Percentiles rank a stretch among this genome's conserved stretches.
These are phyloP conservation scores for Stephania cephalantha DNA, from an alignment of 164 flowering plant genomes.

Conservation along the genomic window DNA sequence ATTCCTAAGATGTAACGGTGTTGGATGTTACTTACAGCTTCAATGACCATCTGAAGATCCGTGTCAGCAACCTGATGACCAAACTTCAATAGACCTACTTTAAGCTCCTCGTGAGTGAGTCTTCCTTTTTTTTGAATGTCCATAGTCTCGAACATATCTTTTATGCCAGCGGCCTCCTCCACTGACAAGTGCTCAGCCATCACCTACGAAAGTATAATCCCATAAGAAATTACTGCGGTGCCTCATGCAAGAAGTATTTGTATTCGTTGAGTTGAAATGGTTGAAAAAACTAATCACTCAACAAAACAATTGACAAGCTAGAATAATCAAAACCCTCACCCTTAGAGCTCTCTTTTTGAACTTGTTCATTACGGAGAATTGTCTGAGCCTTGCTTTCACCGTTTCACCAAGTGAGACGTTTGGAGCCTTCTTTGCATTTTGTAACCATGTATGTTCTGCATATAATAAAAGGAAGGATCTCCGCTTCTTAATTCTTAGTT, in stretches of 20 bases:
- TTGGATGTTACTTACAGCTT: conserved; percentile 52
- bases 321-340: conserved; percentile 38
- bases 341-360: conserved; percentile 92
- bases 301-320: background rate
- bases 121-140: conserved; percentile 85
- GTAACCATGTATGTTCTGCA: conserved; percentile 90
- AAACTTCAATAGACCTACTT: conserved; percentile 75
- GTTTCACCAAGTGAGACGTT: conserved; percentile 95
- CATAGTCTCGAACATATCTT: conserved; percentile 82
- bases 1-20: background rate
- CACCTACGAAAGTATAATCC: conserved; percentile 38
- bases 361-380: conserved; percentile 92
- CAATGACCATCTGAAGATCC: conserved; percentile 89
- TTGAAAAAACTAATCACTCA: background rate
- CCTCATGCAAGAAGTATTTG: background rate
- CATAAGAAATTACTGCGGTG: background rate
- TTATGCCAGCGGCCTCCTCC: conserved; percentile 81
- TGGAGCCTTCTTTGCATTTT: conserved; percentile 92
- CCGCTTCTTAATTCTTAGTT: background rate
- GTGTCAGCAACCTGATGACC: conserved; percentile 88
- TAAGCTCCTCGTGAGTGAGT: conserved; percentile 66
- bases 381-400: conserved; percentile 90
- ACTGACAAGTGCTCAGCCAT: conserved; percentile 85
- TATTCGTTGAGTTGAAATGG: background rate
- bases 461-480: background rate